These are phyloP conservation scores for Leccinum imitatum DNA, from an alignment of 768 basidiomycete species.

Conservation along the genomic window DNA sequence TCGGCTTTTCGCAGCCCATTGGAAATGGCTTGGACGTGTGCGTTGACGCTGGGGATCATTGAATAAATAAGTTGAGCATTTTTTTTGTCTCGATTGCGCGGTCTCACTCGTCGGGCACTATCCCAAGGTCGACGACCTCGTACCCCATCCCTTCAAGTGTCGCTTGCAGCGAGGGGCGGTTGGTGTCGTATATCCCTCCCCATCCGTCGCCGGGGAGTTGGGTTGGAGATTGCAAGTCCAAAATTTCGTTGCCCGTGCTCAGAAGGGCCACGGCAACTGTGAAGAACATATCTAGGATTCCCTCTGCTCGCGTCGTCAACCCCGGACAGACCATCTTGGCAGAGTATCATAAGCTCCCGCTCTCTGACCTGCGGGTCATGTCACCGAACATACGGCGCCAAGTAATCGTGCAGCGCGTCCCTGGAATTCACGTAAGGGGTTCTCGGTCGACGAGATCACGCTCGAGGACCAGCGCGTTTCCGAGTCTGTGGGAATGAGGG, in stretches of 20 bases:
- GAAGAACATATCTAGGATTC: too few relatives aligned
- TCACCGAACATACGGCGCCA: too few relatives aligned
- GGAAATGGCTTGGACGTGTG: constrained; percentile 57
- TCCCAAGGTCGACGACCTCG: constrained; percentile 75
- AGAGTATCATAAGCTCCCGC: too few relatives aligned
- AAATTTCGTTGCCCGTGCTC: constrained; percentile 84
- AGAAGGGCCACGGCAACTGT: constrained; percentile 57
- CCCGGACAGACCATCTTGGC: too few relatives aligned
- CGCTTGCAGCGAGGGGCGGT: constrained; percentile 74
- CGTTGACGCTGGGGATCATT: constrained; percentile 42
- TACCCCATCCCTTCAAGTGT: constrained; percentile 73
- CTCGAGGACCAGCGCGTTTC: too few relatives aligned
- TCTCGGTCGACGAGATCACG: too few relatives aligned
- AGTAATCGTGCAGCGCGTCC: too few relatives aligned
- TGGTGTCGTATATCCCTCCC: constrained; percentile 84
- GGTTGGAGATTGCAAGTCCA: constrained; percentile 54
- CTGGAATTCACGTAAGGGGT: too few relatives aligned
- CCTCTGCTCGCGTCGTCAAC: too few relatives aligned
- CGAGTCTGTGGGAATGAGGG: too few relatives aligned
- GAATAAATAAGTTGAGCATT: not conserved
- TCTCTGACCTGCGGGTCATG: too few relatives aligned
- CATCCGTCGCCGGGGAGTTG: constrained; percentile 42
- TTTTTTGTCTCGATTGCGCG: not conserved
- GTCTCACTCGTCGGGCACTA: constrained; percentile 69
- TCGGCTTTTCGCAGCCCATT: constrained; percentile 64